Conservation (phyloP, 2,329 filamentous ascomycete species). For the Colletotrichum trifolii region DNA sequence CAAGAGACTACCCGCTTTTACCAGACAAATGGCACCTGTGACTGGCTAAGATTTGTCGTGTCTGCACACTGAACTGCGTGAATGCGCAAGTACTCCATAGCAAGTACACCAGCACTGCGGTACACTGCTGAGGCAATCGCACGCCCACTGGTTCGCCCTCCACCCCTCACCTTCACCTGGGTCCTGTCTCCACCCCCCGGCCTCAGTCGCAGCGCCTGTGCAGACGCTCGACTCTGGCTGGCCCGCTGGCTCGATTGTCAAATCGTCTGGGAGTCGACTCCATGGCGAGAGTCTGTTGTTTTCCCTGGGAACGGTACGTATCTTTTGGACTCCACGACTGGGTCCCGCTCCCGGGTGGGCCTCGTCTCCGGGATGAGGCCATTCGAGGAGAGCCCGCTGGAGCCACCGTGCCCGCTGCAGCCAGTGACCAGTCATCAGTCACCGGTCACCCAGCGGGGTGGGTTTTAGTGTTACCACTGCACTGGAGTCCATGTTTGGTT, state of each 20-base stretch:
- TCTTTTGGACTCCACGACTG: neutral
- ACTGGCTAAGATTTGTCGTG: no score
- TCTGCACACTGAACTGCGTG: no score
- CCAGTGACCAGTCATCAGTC: constrained; percentile 27
- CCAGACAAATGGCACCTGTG: no score
- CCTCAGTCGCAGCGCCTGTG: constrained; percentile 26
- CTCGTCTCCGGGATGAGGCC: constrained; percentile 30
- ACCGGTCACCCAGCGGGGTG: constrained; percentile 30
- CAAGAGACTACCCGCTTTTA: no score
- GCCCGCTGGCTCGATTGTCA: constrained; percentile 20
- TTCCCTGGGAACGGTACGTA: constrained; percentile 28
- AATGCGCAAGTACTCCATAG: neutral
- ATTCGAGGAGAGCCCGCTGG: constrained; percentile 24
- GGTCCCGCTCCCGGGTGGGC: constrained; percentile 6
- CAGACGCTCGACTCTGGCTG: constrained; percentile 25
- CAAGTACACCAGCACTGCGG: neutral
- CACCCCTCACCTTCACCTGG: neutral
- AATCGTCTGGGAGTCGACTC: constrained; percentile 18
- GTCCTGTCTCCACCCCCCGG: constrained; percentile 1
- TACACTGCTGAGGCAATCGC: neutral
- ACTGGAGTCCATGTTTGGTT: constrained; percentile 30
- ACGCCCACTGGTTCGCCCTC: constrained; percentile 6
- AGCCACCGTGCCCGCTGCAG: constrained; percentile 22
- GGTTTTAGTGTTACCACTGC: constrained; percentile 35
- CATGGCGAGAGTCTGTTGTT: constrained; percentile 20